Evolutionary conservation across 129 eudicot genomes (phyloP), one percentile per base, ranked within the genome.

Genomic region (carrot (Daucus carota)): DNA sequence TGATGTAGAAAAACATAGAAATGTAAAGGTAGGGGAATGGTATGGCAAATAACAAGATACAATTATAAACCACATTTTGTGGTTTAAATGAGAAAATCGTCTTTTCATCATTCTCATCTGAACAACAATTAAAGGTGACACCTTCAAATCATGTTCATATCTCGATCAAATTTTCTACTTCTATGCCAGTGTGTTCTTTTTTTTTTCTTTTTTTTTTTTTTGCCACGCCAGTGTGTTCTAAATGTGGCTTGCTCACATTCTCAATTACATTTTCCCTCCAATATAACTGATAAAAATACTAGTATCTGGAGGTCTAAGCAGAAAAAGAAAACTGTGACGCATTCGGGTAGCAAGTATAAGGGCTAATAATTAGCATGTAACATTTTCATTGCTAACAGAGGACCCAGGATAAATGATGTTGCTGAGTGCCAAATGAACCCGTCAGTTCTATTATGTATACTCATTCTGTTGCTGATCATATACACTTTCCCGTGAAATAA

Each of bases 401-500:
- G 5, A n/a, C 29, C 63, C 29, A n/a, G 34, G n/a, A 10, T 60
- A 3, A 28, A 26, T 60, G 67, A 13, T 14, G 16, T 60, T 22
- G 60, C 68, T 5, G 3, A 36, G 40, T 36, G 40, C 3, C 40
- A 5, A 26, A 1, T 4, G 33, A 13, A 11, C n/a, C n/a, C n/a
- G 18, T 62, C 69, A 62, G 69, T 62, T 40, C 24, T n/a, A 20
- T 59, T 54, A 24, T 40, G 52, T 74, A 75, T 52, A 54, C 62
- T 73, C 66, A 70, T 73, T 75, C 74, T 76, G 85, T 78, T 73
- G 82, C 47, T 81, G 83, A 42, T n/a, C 62, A 65, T 14, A 1
- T 62, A 80, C 75, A 47, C 76, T 77, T 79, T 46, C 88, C 57
- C 80, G 85, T 46, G 83, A 72, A 33, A 32, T 60, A 29, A 47